phyloP scores from a whole-genome alignment of 257 asterid genomes.

The Solanum ossicruentum region DNA sequence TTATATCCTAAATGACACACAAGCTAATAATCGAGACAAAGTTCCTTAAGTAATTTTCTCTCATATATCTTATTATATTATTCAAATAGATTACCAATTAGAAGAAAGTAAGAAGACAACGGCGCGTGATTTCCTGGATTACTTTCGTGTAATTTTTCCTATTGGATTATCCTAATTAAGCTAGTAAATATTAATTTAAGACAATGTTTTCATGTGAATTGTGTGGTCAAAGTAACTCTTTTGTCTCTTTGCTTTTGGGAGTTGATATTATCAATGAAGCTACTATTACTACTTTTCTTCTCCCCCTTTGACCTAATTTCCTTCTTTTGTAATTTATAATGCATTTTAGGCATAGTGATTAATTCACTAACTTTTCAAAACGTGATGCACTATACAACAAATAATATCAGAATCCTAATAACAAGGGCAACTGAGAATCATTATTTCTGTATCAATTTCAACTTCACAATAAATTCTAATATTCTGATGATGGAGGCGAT shows the following conservation, averaged over 20 bases:
- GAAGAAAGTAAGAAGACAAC: background rate
- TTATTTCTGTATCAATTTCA: background rate
- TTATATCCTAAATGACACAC: too few relatives aligned
- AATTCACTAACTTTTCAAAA: background rate
- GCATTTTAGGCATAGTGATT: background rate
- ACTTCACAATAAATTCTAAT: background rate
- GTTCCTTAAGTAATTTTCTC: background rate
- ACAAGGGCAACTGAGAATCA: background rate
- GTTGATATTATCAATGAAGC: background rate
- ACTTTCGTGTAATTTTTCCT: background rate
- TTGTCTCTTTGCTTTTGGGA: background rate
- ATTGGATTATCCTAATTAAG: background rate
- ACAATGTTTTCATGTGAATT: background rate
- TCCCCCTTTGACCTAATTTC: background rate
- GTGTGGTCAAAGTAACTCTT: background rate
- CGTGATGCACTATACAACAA: background rate
- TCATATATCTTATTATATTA: background rate
- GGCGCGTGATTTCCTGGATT: background rate
- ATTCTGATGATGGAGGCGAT: background rate
- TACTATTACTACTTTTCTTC: background rate
- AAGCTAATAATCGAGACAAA: too few relatives aligned
- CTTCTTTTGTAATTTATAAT: background rate
- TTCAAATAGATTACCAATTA: too few relatives aligned
- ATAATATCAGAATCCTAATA: background rate
- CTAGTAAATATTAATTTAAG: background rate